A percentile compares a stretch with the other conserved stretches of the same genome.
phyloP scores from a whole-genome alignment of 2,329 filamentous ascomycete genomes.

The Apiospora koreana region DNA sequence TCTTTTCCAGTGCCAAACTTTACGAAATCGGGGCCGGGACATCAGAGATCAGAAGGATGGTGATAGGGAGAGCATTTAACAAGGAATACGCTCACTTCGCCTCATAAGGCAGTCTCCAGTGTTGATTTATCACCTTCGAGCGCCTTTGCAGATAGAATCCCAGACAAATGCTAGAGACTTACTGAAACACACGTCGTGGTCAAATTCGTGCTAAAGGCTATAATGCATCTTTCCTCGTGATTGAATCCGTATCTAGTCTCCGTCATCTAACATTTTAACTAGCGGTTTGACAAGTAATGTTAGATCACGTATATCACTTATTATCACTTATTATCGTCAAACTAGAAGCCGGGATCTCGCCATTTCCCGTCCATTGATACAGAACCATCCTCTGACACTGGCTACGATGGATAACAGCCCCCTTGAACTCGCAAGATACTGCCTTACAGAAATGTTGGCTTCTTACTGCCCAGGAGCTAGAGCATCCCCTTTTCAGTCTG shows the following conservation, averaged over 20 bases:
- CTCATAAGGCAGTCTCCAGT: conserved; percentile 16
- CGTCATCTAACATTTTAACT: not conserved
- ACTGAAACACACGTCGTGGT: not conserved
- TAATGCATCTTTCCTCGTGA: not conserved
- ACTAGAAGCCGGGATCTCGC: too few relatives aligned
- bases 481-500: too few relatives aligned
- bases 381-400: too few relatives aligned
- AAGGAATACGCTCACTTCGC: conserved; percentile 66
- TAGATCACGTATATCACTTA: too few relatives aligned
- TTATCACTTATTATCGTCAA: too few relatives aligned
- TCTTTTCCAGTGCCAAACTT: conserved; percentile 56
- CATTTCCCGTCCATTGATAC: too few relatives aligned
- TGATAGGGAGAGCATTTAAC: conserved; percentile 91
- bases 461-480: too few relatives aligned
- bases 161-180: not conserved
- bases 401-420: too few relatives aligned
- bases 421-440: too few relatives aligned
- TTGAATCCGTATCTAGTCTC: not conserved
- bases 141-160: not conserved
- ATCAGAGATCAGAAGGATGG: conserved; percentile 89
- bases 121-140: not conserved
- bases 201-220: too few relatives aligned
- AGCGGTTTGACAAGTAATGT: too few relatives aligned
- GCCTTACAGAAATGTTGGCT: too few relatives aligned
- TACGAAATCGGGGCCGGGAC: conserved; percentile 98